These are phyloP conservation scores for Podospora pseudoanserina DNA, from an alignment of 495 filamentous ascomycete species.

Conservation along the genomic window DNA sequence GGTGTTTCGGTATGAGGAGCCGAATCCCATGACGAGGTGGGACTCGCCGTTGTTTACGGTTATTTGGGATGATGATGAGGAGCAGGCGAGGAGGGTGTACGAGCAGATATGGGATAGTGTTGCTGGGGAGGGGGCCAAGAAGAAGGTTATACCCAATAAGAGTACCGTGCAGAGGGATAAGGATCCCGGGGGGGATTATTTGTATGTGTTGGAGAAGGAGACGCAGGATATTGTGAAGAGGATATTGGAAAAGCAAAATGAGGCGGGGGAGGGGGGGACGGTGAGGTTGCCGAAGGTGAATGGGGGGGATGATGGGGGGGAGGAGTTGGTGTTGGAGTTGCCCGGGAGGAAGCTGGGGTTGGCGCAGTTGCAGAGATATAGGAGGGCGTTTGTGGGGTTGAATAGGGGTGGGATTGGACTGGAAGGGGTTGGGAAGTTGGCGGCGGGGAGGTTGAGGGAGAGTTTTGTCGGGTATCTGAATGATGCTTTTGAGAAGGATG, in stretches of 20 bases:
- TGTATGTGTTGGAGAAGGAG: conserved; percentile 79
- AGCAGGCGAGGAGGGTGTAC: conserved; percentile 39
- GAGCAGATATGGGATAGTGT: conserved; percentile 75
- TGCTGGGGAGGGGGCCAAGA: conserved; percentile 47
- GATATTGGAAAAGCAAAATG: conserved; percentile 70
- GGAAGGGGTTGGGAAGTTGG: conserved; percentile 44
- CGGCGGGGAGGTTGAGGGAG: conserved; percentile 55
- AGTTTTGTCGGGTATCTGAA: conserved; percentile 75
- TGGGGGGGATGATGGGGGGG: conserved; percentile 33
- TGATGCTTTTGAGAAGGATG: conserved; percentile 55
- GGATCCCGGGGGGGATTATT: conserved; percentile 67
- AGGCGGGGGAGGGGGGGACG: conserved; percentile 54
- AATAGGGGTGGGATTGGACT: conserved; percentile 58
- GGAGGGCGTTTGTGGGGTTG: conserved; percentile 80
- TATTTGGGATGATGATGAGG: conserved; percentile 68
- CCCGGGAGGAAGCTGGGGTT: conserved; percentile 60
- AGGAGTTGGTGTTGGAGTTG: conserved; percentile 49
- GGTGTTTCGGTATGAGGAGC: conserved; percentile 93
- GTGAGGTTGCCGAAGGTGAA: conserved; percentile 35
- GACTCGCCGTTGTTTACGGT: conserved; percentile 92
- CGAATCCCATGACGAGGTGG: conserved; percentile 91
- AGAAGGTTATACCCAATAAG: conserved; percentile 68
- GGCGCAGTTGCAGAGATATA: conserved; percentile 75
- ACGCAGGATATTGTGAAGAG: conserved; percentile 76
- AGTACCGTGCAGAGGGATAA: conserved; percentile 67